Base-by-base conservation (phyloP, 1,139 yeast genomes). In the Blastobotrys aristatus region DNA sequence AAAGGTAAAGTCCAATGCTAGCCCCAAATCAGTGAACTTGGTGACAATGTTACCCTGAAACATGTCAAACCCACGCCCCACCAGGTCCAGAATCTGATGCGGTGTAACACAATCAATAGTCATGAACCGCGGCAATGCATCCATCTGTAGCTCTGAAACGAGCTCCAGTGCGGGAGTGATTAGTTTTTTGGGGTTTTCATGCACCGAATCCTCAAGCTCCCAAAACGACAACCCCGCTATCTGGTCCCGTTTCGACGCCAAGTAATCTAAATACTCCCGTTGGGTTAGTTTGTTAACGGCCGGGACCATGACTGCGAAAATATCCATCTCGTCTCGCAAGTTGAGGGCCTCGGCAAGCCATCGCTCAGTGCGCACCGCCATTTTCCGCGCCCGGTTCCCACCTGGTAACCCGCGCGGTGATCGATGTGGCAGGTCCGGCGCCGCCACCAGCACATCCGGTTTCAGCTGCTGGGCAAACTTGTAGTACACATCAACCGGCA, bases 51-150 rank as follows among this genome's bases (percentile, higher is more conserved):
- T 67, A 3, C 62, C 67, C 29, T 58, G 55, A 38, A 70, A 55
- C 2, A 71, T 24, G 48, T 71, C 75, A 30, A 60, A 52, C 1
- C 74, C 74, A n/a, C 52, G 45, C 16, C 48, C 50, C 7, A 71
- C 50, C 11, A 58, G 55, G 2, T 56, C 55, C 4, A 70, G 55
- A n/a, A 67, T 55, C 17, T 64, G 65, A 14, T 64, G 68, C 1
- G 72, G 72, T 0, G 67, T 58, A 8, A 50, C 53, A 14, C 58
- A 48, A 21, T 62, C 64, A n/a, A 58, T 51, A 7, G 57, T 48
- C 43, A 55, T 53, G 32, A 60, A 48, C 36, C 64, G 46, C 2
- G 60, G 50, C 13, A 57, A 46, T 3, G 47, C 44, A 4, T 50
- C 52, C 5, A 58, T 31, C 24, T 47, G 40, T 6, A 11, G 24